Base-by-base conservation (phyloP, 2,329 filamentous ascomycete species). In the Cucurbitaria berberidis region DNA sequence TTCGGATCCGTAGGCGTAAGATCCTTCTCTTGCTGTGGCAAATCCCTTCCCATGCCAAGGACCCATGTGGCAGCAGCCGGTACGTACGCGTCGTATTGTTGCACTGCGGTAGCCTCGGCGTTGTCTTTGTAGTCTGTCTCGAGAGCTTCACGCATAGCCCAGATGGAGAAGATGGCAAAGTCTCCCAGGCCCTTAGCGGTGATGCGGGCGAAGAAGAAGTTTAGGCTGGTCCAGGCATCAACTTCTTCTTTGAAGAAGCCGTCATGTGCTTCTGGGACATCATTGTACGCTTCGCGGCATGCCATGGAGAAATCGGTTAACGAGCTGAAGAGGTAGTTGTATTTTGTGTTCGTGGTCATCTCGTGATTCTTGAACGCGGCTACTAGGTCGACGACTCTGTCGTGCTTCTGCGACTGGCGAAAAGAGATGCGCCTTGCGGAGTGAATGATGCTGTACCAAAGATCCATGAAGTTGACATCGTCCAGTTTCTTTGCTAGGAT, bases 401-500 rank as follows among this genome's bases (percentile, higher is more conserved):
- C 29, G 27, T 69, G 68, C 1, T 35, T 19, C 15, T 53, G 35
- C 8, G 41, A 11, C 2, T 63, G 29, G 3, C 44, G 51, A 50
- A 58, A 70, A 1, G 63, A 39, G 6, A 62, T 64, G 2, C 64
- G 56, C 48, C 63, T 67, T 26, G 70, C 63, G 1, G 68, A 62
- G 42, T 74, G 70, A 8, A 74, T 60, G 43, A 74, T 49, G 45
- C 66, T 68, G 51, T 68, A 68, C 65, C 67, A 72, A 2, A 74
- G 48, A 27, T 69, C 65, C 30, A 60, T 38, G 41, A 61, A 66
- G 45, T 63, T 22, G 5, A 65, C 55, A 15, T 63, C 59, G 39
- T 66, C 61, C 15, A 62, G 45, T 38, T 59, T 51, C 32, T 42
- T 36, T 5, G 55, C 56, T 2, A 51, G 45, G n/a, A 69, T 61